Conservation (phyloP, 2,329 filamentous ascomycete genomes). For the Ophiostoma ips region DNA sequence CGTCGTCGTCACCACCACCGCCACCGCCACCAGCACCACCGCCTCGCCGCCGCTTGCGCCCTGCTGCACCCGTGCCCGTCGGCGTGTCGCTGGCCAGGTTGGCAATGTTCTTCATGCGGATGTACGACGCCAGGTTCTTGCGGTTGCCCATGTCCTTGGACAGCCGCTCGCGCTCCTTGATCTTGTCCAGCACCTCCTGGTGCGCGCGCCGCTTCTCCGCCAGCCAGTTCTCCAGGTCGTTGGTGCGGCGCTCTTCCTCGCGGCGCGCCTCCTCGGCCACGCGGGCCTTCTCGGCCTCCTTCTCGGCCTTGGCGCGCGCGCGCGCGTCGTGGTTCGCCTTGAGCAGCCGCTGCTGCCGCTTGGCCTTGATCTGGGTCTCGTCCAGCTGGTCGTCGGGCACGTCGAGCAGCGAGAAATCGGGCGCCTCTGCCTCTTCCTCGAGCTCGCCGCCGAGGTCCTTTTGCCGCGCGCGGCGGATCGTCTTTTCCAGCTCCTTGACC, state of each 20-base stretch:
- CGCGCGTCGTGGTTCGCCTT: conserved; percentile 92
- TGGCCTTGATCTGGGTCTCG: conserved; percentile 80
- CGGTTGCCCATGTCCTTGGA: conserved; percentile 93
- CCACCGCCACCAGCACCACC: conserved; percentile 74
- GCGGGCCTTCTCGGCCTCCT: conserved; percentile 80
- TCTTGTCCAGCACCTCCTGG: conserved; percentile 57
- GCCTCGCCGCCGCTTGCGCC: conserved; percentile 40
- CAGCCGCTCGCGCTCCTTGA: conserved; percentile 85
- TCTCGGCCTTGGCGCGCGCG: conserved; percentile 87
- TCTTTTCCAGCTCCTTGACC: conserved; percentile 80
- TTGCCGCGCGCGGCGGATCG: conserved; percentile 77
- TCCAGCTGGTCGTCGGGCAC: conserved; percentile 85
- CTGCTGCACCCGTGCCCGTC: conserved; percentile 21
- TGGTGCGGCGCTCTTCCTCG: conserved; percentile 72
- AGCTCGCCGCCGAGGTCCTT: conserved; percentile 67
- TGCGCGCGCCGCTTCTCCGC: conserved; percentile 65
- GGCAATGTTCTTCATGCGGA: conserved; percentile 95
- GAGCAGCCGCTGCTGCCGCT: conserved; percentile 79
- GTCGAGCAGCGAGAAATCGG: conserved; percentile 78
- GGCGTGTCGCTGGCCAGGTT: conserved; percentile 87
- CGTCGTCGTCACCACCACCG: conserved; percentile 69
- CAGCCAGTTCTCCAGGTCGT: conserved; percentile 76
- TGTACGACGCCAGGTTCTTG: conserved; percentile 89
- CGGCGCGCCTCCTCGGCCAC: conserved; percentile 68
- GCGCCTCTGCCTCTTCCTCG: conserved; percentile 52